These are phyloP conservation scores for Malassezia caprae DNA, from an alignment of 1,284 basidiomycete species.

Conservation along the genomic window DNA sequence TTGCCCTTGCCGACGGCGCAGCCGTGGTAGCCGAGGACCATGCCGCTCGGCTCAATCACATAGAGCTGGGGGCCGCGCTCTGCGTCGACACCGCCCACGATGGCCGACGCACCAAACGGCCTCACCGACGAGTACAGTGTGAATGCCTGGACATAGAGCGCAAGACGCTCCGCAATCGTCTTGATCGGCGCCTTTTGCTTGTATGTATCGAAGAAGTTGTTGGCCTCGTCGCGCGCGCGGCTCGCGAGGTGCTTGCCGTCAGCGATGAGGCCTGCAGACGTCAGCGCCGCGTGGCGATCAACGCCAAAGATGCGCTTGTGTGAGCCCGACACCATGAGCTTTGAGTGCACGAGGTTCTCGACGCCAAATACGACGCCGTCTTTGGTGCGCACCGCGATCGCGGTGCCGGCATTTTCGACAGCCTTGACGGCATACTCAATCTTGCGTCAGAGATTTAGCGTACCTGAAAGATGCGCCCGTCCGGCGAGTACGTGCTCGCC, in stretches of 20 bases:
- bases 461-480: conserved; percentile 86
- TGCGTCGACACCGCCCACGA: conserved; percentile 81
- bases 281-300: conserved; percentile 80
- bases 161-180: conserved; percentile 72
- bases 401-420: conserved; percentile 85
- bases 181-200: conserved; percentile 69
- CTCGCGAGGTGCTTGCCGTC: conserved; percentile 84
- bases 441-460: conserved; percentile 40
- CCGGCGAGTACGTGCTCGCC: conserved; percentile 94
- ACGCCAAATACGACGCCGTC: conserved; percentile 83
- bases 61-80: conserved; percentile 63
- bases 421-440: conserved; percentile 98
- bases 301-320: conserved; percentile 88
- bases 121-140: conserved; percentile 96
- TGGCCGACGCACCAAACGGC: conserved; percentile 87
- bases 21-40: conserved; percentile 60
- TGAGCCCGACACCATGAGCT: conserved; percentile 82
- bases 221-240: conserved; percentile 73
- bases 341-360: conserved; percentile 95
- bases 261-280: conserved; percentile 71
- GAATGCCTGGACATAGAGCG: conserved; percentile 84
- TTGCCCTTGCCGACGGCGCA: conserved; percentile 85
- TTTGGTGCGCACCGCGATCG: conserved; percentile 69
- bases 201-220: conserved; percentile 66
- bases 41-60: conserved; percentile 88